Evolutionary conservation across 345 rosid genomes (phyloP), one percentile per base, ranked within the genome.

Genomic region (Sisymbrium altissimum): DNA sequence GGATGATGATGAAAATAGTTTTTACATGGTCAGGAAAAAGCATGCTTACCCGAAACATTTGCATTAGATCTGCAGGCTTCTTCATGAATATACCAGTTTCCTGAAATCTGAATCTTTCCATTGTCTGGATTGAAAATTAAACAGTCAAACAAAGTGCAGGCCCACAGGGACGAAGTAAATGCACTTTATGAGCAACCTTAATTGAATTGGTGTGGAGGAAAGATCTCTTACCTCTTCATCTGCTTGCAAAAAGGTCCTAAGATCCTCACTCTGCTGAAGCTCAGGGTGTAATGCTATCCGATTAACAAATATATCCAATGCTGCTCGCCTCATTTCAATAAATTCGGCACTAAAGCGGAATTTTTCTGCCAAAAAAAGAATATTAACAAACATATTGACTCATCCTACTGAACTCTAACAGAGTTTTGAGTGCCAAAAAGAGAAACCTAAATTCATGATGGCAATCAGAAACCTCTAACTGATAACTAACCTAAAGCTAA

Each of bases 301-400:
- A 78, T 92, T 92, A 44, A 92, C 88, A 84, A 95, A 95, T 68
- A 85, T 40, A 79, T 95, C 96, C 83, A 95, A 66, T 9, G 88
- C 98, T 76, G 84, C 96, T 61, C 96, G 91, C 83, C 99, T 90
- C 94, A 89, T 84, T 79, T 95, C 99, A 66, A 95, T 95, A 79
- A 95, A 95, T 58, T 95, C 99, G 64, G 97, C 94, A 85, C 98
- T 92, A 76, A 90, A 95, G 15, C 98, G 93, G 58, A 95, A 92
- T 64, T 95, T 95, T 72, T 95, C 99, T 95, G 96, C 85, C 84
- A 58, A 25, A 71, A 61, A 35, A 61, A 29, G 10, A 58, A 4
- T 55, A 64, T 36, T 43, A 9, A 70, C n/a, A 64, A 55, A 14
- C 58, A 17, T 32, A 44, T 13, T 5, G n/a, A 38, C n/a, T 55